A percentile compares a stretch with the other conserved stretches of the same genome.
phyloP scores from a whole-genome alignment of 2,329 filamentous ascomycete species.

The Colletotrichum echinochloae region DNA sequence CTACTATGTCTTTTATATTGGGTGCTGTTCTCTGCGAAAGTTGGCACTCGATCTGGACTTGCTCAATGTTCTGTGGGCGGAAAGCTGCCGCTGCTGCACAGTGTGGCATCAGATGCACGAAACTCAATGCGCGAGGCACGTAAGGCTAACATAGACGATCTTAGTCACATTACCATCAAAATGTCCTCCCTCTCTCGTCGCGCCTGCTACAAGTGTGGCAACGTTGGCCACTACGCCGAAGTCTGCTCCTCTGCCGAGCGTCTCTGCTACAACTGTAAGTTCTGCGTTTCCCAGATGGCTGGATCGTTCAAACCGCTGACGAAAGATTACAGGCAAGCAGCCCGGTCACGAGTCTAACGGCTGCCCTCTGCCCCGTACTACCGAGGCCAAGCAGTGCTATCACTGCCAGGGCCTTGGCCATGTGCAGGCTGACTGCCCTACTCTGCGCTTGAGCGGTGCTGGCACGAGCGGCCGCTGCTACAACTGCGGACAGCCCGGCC shows the following conservation, averaged over 20 bases:
- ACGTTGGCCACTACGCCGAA: conserved; percentile 85
- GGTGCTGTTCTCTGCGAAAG: neutral
- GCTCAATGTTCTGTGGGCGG: neutral
- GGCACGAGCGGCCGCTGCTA: conserved; percentile 92
- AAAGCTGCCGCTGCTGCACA: too few relatives aligned
- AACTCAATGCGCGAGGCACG: conserved; percentile 33
- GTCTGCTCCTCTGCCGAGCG: conserved; percentile 98
- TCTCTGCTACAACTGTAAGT: conserved; percentile 98
- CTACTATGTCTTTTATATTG: neutral
- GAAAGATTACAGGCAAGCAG: conserved; percentile 75
- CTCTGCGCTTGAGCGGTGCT: conserved; percentile 88
- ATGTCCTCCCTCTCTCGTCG: conserved; percentile 87
- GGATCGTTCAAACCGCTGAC: conserved; percentile 5
- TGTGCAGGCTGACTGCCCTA: conserved; percentile 98
- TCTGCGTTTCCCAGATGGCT: neutral
- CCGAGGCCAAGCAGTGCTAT: conserved; percentile 99
- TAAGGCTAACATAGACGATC: conserved; percentile 42
- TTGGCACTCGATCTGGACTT: neutral
- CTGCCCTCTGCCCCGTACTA: conserved; percentile 95
- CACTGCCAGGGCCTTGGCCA: conserved; percentile 99
- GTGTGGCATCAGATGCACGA: neutral
- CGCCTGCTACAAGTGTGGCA: conserved; percentile 87
- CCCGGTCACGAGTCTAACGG: conserved; percentile 96
- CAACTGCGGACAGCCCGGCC: conserved; percentile 92
- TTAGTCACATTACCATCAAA: conserved; percentile 47